These are phyloP conservation scores for Themeda triandra DNA, from an alignment of 176 grass and related monocot species.

Conservation along the genomic window DNA sequence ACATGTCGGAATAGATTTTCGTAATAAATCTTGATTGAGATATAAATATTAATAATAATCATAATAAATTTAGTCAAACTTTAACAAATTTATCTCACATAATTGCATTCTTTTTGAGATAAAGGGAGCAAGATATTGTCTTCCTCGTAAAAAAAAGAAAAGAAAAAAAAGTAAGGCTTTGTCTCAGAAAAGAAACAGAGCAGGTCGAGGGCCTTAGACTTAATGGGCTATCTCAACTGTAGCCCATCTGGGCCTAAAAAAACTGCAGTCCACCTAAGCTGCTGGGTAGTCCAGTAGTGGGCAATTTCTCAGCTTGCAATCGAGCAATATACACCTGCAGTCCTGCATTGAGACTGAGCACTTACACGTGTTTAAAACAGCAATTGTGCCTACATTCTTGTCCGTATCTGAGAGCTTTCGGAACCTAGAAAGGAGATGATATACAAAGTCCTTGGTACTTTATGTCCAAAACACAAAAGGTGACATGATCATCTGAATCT, in stretches of 20 bases:
- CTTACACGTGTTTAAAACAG: neutral
- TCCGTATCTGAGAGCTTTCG: constrained; percentile 2
- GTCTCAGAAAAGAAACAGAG: neutral
- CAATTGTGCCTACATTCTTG: constrained; percentile 15
- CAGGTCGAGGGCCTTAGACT: neutral
- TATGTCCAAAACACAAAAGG: constrained; percentile 23
- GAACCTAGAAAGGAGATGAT: constrained; percentile 20
- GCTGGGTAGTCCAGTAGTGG: neutral
- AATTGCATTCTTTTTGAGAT: too few species aligned
- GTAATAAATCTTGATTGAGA: too few species aligned
- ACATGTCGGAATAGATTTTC: too few species aligned
- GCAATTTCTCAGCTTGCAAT: neutral
- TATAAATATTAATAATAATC: too few species aligned
- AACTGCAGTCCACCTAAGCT: neutral
- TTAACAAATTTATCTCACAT: too few species aligned
- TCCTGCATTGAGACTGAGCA: neutral
- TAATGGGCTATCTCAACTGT: neutral
- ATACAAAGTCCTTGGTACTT: neutral
- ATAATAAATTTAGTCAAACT: too few species aligned
- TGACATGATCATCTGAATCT: constrained; percentile 13
- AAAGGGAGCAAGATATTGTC: neutral
- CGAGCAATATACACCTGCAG: neutral
- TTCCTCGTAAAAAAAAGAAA: neutral
- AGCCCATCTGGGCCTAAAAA: neutral
- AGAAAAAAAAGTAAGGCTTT: neutral